Percentiles rank a stretch among this genome's conserved stretches.
Evolutionary conservation across 345 rosid species (phyloP).

Genomic region (Corchorus capsularis): DNA sequence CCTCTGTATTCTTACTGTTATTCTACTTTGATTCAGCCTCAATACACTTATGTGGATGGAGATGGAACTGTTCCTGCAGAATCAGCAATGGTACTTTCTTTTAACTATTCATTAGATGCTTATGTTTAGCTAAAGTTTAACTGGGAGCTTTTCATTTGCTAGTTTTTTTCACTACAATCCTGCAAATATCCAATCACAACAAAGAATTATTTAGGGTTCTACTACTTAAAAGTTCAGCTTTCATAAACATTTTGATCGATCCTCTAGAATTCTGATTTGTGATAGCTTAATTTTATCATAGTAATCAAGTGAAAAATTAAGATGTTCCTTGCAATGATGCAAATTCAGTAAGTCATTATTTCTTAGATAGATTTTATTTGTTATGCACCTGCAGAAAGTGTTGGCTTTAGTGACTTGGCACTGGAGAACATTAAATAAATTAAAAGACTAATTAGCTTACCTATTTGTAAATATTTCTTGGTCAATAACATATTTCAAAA

Average conservation of each 20-base stretch:
- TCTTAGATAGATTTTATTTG: background rate
- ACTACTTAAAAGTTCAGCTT: too few species aligned
- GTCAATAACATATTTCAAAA: background rate
- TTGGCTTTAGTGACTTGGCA: background rate
- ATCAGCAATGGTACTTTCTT: slow-evolving; percentile 62
- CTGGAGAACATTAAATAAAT: background rate
- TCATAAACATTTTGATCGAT: too few species aligned
- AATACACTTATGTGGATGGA: slow-evolving; percentile 80
- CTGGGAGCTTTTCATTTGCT: too few species aligned
- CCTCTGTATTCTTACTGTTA: slow-evolving; percentile 4
- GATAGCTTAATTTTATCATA: too few species aligned
- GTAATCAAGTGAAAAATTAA: background rate
- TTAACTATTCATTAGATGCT: slow-evolving; percentile 22
- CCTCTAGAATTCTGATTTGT: too few species aligned
- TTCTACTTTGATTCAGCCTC: slow-evolving; percentile 51
- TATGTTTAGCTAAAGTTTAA: slow-evolving; percentile 8
- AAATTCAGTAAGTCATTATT: background rate
- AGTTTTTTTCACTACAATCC: too few species aligned
- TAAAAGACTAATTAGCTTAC: background rate
- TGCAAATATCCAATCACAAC: too few species aligned
- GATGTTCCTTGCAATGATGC: background rate
- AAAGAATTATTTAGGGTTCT: too few species aligned
- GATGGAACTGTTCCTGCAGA: slow-evolving; percentile 95
- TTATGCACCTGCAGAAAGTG: background rate
- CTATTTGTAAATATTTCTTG: background rate